These are phyloP conservation scores for Stygiomarasmius scandens DNA, from an alignment of 1,284 basidiomycete species.

Conservation along the genomic window DNA sequence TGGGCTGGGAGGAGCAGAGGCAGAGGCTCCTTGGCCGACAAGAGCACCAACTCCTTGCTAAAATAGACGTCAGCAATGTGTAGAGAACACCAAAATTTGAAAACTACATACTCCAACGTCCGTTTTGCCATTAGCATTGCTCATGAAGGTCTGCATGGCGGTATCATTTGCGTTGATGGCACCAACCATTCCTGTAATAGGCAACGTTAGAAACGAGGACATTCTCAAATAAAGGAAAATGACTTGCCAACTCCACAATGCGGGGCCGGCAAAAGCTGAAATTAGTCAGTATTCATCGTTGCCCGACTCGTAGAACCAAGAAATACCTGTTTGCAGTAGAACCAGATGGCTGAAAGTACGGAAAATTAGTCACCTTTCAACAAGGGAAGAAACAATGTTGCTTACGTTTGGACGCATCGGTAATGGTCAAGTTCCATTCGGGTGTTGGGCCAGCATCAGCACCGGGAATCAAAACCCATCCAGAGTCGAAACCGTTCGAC, in stretches of 20 bases:
- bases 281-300: too few species aligned
- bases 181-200: constrained; percentile 17
- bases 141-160: constrained; percentile 49
- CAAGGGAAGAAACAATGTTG: background rate
- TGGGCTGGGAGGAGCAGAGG: constrained; percentile 43
- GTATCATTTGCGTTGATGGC: constrained; percentile 38
- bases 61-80: background rate
- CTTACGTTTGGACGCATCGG: constrained; percentile 7
- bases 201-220: background rate
- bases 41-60: constrained; percentile 43
- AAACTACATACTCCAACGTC: constrained; percentile 34
- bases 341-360: constrained; percentile 13
- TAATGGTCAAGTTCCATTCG: constrained; percentile 18
- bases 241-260: constrained; percentile 16
- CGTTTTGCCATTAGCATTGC: constrained; percentile 34
- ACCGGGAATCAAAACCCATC: constrained; percentile 16
- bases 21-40: constrained; percentile 46
- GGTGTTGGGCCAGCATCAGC: background rate
- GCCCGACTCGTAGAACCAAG: too few species aligned
- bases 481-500: constrained; percentile 17
- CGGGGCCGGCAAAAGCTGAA: constrained; percentile 9
- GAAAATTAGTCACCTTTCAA: background rate
- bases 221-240: background rate
- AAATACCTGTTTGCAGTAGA: constrained; percentile 21
- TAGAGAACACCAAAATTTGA: background rate